Evolutionary conservation across 1,139 yeast species (phyloP), one percentile per base, ranked within the genome.

Genomic region (Candida sp.): DNA sequence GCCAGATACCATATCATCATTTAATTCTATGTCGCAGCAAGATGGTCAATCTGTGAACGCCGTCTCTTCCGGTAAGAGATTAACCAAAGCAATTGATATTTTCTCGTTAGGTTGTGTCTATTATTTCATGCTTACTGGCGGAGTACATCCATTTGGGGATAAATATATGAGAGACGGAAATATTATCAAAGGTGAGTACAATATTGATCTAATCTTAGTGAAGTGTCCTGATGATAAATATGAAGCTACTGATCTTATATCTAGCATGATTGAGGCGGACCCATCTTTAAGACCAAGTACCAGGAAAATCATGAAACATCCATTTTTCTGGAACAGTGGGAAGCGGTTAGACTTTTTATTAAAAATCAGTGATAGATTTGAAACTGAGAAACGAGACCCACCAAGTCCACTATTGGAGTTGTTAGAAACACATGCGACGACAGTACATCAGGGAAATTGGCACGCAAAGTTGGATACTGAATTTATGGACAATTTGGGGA

Each of bases 61-160:
- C 48, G 40, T 52, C 5, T 43, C 50, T 5, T 51, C 55, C 2
- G 72, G 69, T 3, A 78, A 86, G 50, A 72, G 97, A 43, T 73
- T 93, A 39, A 93, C 98, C 0, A 80, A 93, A 50, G 93, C 97
- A 0, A 88, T 95, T 48, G 99, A 93, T 63, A 87, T 93, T 4
- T 93, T 95, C 58, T 87, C 98, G 0, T 70, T 91, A 49, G 99
- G 99, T 0, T 95, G 99, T 66, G 95, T 93, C 0, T 95, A 88
- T 58, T 91, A 79, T 60, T 95, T 90, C 58, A 86, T 91, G 35
- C 65, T 95, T 38, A 79, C 96, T 0, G 79, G 79, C 11, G 99
- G 99, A 0, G 62, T 66, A n/a, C 99, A 93, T 68, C 99, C 99
- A 3, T 93, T 88, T 68, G 99, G 99, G 9, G 95, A 87, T 55